Conservation (phyloP, 495 filamentous ascomycete genomes). For the Aspergillus biplanus region DNA sequence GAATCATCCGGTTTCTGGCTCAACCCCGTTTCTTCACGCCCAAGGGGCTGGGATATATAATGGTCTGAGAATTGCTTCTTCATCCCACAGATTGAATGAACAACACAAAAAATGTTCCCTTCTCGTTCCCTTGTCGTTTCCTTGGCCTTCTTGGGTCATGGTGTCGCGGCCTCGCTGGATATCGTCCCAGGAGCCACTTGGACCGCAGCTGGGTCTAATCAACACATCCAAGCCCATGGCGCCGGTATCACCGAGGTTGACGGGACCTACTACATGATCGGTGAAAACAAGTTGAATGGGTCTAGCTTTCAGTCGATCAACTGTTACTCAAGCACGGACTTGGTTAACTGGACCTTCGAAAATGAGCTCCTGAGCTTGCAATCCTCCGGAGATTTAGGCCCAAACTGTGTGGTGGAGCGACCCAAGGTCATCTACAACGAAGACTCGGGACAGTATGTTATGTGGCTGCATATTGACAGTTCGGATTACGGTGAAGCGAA, state of each 20-base stretch:
- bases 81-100: neutral
- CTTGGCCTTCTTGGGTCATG: neutral
- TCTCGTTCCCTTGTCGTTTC: neutral
- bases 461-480: conserved; percentile 71
- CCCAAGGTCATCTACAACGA: conserved; percentile 68
- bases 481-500: conserved; percentile 65
- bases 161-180: neutral
- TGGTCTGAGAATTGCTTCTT: neutral
- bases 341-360: conserved; percentile 65
- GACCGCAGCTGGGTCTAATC: conserved; percentile 19
- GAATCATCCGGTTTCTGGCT: neutral
- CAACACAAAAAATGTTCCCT: neutral
- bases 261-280: conserved; percentile 62
- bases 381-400: conserved; percentile 59
- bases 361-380: conserved; percentile 56
- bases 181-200: conserved; percentile 22
- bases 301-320: conserved; percentile 63
- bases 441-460: conserved; percentile 54
- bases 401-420: conserved; percentile 63
- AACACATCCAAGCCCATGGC: conserved; percentile 63
- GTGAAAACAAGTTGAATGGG: conserved; percentile 67
- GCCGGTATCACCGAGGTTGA: conserved; percentile 53
- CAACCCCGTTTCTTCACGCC: neutral
- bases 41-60: neutral
- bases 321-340: conserved; percentile 51